Evolutionary conservation across 768 basidiomycete species (phyloP), one percentile per base, ranked within the genome.

Genomic region (Porpolomopsis calyptriformis): DNA sequence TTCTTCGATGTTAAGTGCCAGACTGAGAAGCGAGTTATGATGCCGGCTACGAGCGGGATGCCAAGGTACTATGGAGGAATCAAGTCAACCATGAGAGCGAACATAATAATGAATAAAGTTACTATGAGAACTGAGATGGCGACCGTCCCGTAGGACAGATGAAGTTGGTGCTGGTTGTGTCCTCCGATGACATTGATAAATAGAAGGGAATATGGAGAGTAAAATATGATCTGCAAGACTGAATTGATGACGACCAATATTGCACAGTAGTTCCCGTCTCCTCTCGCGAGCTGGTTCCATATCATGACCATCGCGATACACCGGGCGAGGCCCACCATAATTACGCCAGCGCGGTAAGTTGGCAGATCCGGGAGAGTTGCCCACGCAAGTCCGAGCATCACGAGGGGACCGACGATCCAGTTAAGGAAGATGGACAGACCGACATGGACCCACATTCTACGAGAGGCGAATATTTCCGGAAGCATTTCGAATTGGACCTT

Each of bases 381-480:
- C 85, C 87, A 90, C 1, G 88, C 86, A 22, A 86, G 57, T 2
- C 69, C 87, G n/a, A 89, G 74, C 88, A 91, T 92, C 14, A 88
- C 55, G 42, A 90, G 71, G 0, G 88, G 88, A 1, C 81, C 86
- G 14, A 85, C 50, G 47, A 89, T 71, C 89, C 88, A 91, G 57
- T 88, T 89, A 20, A 90, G 64, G 22, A 79, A 19, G 16, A 89
- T 52, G 4, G 83, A 85, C 23, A 90, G 67, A 4, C 61, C 63
- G 49, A 89, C 67, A 53, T 91, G 87, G 14, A 70, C 60, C 80
- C 82, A 87, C 6, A 89, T 61, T 1, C 64, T 60, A 7, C 62
- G 52, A 1, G 77, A 71, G 1, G 63, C 57, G 51, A 88, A 73
- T 23, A 86, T 59, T 8, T 57, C 48, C 0, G 80, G 80, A 1